Conservation (phyloP, 495 filamentous ascomycete species). For the Neurospora terricola region DNA sequence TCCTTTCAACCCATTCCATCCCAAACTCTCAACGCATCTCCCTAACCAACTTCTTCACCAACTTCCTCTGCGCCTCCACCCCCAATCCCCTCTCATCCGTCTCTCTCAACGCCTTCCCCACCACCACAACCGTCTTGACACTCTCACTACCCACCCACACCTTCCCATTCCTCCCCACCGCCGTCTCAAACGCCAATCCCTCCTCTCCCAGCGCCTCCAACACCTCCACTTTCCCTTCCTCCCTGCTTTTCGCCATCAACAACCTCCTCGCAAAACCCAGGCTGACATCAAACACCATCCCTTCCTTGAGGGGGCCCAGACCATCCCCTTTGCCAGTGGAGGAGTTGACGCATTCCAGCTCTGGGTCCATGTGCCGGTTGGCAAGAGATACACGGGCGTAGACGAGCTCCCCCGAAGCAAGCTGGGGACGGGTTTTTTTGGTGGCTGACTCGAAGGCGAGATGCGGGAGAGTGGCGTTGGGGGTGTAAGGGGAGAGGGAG, state of each 20-base stretch:
- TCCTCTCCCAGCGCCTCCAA: slow-evolving; percentile 76
- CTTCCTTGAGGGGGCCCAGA: slow-evolving; percentile 73
- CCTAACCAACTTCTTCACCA: slow-evolving; percentile 56
- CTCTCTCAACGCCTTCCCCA: slow-evolving; percentile 71
- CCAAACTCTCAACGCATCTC: slow-evolving; percentile 27
- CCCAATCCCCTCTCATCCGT: slow-evolving; percentile 60
- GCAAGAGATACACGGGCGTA: slow-evolving; percentile 73
- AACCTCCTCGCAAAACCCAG: slow-evolving; percentile 72
- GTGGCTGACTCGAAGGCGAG: slow-evolving; percentile 85
- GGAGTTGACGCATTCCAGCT: slow-evolving; percentile 79
- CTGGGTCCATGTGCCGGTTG: slow-evolving; percentile 73
- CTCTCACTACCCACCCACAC: slow-evolving; percentile 79
- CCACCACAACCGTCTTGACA: slow-evolving; percentile 53
- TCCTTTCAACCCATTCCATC: not conserved
- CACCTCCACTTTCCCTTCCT: slow-evolving; percentile 59
- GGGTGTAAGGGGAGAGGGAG: slow-evolving; percentile 49
- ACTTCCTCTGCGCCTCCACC: slow-evolving; percentile 66
- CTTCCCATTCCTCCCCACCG: slow-evolving; percentile 87
- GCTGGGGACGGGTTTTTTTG: slow-evolving; percentile 79
- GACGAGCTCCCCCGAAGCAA: slow-evolving; percentile 64
- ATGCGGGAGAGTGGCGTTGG: slow-evolving; percentile 69
- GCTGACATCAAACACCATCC: slow-evolving; percentile 77
- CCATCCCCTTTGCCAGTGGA: slow-evolving; percentile 84
- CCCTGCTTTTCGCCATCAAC: slow-evolving; percentile 51
- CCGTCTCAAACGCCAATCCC: slow-evolving; percentile 77